Evolutionary conservation across 1,284 basidiomycete genomes (phyloP), one percentile per base, ranked within the genome.

Genomic region (Agaricales sp.): DNA sequence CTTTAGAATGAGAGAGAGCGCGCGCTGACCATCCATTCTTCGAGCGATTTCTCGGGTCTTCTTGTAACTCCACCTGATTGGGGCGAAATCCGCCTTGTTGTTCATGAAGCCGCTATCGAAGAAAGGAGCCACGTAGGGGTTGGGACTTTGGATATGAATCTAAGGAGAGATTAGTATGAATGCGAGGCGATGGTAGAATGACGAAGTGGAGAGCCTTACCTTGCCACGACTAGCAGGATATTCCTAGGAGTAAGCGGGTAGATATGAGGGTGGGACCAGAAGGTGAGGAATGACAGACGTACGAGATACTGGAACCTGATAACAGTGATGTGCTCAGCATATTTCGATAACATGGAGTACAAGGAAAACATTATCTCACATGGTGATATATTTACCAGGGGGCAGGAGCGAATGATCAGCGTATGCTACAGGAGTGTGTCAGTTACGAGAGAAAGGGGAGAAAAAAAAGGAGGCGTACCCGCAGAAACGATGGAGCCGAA

Each of bases 101-200:
- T 82, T 84, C 79, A 85, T 78, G 74, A 84, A 84, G 20, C 82
- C 82, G 53, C 73, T 77, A 64, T 85, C 81, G 59, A 82, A 83
- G 65, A 65, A 69, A 2, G 82, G 80, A 53, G 77, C 76, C 56
- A 66, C 65, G 65, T 84, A 83, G 2, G 82, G 81, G 63, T 71
- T 78, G 37, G 69, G 52, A 23, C 77, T 78, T 47, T 65, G 60
- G 62, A 83, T 75, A 59, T 85, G 82, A 57, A 85, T 82, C 76
- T 25, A 26, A n/a, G 22, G 48, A 19, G 39, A 43, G 52, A 53
- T 55, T 58, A 20, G 24, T 48, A 8, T 26, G 46, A 12, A 16
- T 56, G 39, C 4, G 54, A 19, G 13, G 55, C 50, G 3, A 50
- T 43, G 26, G 18, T 3, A 53, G 30, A 49, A 43, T 43, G 37